These are phyloP conservation scores for Chytriomyces confervae DNA, from an alignment of 192 early-diverging fungal genomes.

Conservation along the genomic window DNA sequence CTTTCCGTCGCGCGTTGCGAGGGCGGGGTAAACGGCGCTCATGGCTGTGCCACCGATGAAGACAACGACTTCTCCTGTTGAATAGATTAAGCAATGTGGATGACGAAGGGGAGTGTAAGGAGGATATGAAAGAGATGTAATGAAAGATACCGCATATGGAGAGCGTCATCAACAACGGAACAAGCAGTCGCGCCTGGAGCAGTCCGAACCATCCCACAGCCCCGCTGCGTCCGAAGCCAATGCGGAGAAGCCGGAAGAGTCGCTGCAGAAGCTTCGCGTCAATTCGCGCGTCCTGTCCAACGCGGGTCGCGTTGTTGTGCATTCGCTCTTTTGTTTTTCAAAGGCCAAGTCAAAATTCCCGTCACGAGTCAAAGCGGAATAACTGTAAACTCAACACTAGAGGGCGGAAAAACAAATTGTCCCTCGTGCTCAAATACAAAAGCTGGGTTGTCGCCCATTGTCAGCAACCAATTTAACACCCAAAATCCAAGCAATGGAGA, in stretches of 20 bases:
- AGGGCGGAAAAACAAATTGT: too few species aligned
- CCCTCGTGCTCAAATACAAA: too few species aligned
- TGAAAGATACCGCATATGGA: neutral
- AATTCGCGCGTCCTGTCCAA: neutral
- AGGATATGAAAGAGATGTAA: neutral
- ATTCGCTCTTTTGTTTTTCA: too few species aligned
- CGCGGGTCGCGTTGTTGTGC: too few species aligned
- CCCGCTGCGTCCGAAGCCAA: neutral
- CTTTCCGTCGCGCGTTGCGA: constrained; percentile 65
- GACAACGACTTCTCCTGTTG: neutral
- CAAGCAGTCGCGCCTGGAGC: neutral
- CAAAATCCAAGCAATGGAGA: too few species aligned
- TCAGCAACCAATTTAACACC: too few species aligned
- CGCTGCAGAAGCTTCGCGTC: neutral
- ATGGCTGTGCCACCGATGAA: constrained; percentile 60
- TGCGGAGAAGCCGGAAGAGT: neutral
- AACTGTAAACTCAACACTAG: too few species aligned
- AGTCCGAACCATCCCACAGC: neutral
- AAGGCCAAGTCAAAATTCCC: too few species aligned
- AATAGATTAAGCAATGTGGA: neutral
- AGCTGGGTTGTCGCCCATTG: too few species aligned
- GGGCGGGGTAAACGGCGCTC: constrained; percentile 73
- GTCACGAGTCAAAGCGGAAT: too few species aligned
- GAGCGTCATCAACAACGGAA: neutral
- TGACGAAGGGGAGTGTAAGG: neutral